Base-by-base conservation (phyloP, 2,329 filamentous ascomycete species). In the Juglanconis juglandina region DNA sequence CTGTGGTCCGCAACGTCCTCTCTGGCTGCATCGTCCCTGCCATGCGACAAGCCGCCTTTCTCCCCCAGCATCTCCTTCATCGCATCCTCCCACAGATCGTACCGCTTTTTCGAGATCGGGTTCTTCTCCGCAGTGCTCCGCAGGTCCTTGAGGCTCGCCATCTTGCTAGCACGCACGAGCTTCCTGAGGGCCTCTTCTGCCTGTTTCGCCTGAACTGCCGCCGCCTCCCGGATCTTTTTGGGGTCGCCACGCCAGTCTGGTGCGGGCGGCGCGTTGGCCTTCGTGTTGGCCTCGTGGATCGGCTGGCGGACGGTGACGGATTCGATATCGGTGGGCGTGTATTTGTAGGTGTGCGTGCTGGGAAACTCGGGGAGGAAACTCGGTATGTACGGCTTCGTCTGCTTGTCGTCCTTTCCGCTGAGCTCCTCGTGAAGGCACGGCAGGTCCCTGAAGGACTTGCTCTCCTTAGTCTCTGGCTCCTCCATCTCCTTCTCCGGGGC, bases 91-190 rank as follows among this genome's bases (percentile, higher is more conserved):
- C 86, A 88, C 4, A 86, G 72, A 6, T 81, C 74, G 66, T 87
- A 84, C 14, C 85, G 77, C 63, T 83, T 76, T 66, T 81, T 82
- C 49, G 80, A 82, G 24, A 79, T 73, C 2, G 73, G 69, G 65
- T 85, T 79, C 57, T 78, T 77, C 64, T 83, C 77, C 2, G 86
- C 84, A 2, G 81, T 71, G 2, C 79, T 77, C 66, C 82, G 85
- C 48, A 86, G 80, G 67, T 87, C 85, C 69, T 87, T 87, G 66
- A 87, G 84, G 65, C 84, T 85, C 53, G 85, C 83, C 66, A 85
- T 81, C 71, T 88, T 88, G 58, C 83, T 84, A 17, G 86, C 84
- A 30, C 84, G 79, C 34, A 87, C 81, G 17, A 88, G 75, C 7
- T 81, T 76, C 34, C 86, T 75, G 3, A 88, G 74, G 1, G 86